These are phyloP conservation scores for Purpureocillium takamizusanense DNA, from an alignment of 2,329 filamentous ascomycete species.

Conservation along the genomic window DNA sequence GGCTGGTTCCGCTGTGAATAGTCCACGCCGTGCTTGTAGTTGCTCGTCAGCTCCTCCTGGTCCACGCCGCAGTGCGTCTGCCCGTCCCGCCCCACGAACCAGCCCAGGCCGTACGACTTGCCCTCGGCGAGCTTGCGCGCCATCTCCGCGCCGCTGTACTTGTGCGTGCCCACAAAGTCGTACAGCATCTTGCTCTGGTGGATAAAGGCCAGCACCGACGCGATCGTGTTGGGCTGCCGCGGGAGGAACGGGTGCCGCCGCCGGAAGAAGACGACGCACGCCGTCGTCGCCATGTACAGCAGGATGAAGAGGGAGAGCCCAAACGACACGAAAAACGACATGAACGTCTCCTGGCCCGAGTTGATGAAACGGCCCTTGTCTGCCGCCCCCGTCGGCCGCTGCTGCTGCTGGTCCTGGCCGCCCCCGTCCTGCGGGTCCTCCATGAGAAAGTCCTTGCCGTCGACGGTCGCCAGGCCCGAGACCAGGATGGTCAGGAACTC, in stretches of 20 bases:
- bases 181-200: constrained; percentile 75
- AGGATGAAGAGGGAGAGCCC: constrained; percentile 53
- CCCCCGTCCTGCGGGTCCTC: constrained; percentile 4
- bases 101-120: constrained; percentile 66
- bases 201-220: constrained; percentile 66
- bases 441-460: constrained; percentile 50
- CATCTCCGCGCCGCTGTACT: constrained; percentile 53
- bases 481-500: constrained; percentile 66
- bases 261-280: constrained; percentile 49
- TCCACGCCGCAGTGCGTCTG: constrained; percentile 70
- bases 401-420: too few relatives aligned
- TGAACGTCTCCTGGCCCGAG: constrained; percentile 48
- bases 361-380: constrained; percentile 24
- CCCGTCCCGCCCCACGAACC: constrained; percentile 66
- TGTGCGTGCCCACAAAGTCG: constrained; percentile 63
- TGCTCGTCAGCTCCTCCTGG: constrained; percentile 59
- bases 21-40: constrained; percentile 56
- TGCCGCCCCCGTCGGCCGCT: constrained; percentile 4
- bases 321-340: constrained; percentile 60
- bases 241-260: constrained; percentile 65
- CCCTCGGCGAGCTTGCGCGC: constrained; percentile 46
- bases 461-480: constrained; percentile 55
- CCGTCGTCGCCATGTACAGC: constrained; percentile 52
- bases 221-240: constrained; percentile 70
- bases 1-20: constrained; percentile 40